Conservation (phyloP, 495 filamentous ascomycete species). For the Podospora pseudocomata region DNA sequence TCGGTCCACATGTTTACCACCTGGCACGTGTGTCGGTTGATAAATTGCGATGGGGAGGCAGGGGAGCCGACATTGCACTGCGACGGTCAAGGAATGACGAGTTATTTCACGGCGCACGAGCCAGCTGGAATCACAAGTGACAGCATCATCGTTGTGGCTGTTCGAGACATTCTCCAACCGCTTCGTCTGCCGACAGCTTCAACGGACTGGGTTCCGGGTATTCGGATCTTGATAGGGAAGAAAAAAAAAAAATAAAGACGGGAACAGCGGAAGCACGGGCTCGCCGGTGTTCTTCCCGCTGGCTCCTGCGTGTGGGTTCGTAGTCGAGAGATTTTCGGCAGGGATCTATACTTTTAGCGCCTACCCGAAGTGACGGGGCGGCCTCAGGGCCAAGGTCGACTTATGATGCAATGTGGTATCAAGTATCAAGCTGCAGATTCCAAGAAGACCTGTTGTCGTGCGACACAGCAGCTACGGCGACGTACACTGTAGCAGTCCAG, state of each 20-base stretch:
- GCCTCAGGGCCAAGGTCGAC: slow-evolving; percentile 4
- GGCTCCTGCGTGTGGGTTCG: not conserved
- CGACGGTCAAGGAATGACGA: not conserved
- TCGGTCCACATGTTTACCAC: slow-evolving; percentile 7
- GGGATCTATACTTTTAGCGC: slow-evolving; percentile 12
- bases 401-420: slow-evolving; percentile 15
- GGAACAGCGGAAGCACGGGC: not conserved
- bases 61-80: slow-evolving; percentile 5
- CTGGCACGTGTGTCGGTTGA: slow-evolving; percentile 12
- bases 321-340: slow-evolving; percentile 8
- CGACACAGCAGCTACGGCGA: not conserved
- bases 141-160: not conserved
- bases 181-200: not conserved
- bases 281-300: not conserved
- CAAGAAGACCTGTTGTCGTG: not conserved
- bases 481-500: not conserved
- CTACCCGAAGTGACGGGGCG: slow-evolving; percentile 1
- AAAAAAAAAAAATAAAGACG: not conserved
- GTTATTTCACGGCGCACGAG: not conserved
- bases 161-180: not conserved
- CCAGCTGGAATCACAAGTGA: not conserved
- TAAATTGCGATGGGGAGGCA: slow-evolving; percentile 13
- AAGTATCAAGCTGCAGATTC: not conserved
- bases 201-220: not conserved
- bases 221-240: not conserved